These are phyloP conservation scores for Umbilicaria muhlenbergii DNA, from an alignment of 495 filamentous ascomycete species.

Conservation along the genomic window DNA sequence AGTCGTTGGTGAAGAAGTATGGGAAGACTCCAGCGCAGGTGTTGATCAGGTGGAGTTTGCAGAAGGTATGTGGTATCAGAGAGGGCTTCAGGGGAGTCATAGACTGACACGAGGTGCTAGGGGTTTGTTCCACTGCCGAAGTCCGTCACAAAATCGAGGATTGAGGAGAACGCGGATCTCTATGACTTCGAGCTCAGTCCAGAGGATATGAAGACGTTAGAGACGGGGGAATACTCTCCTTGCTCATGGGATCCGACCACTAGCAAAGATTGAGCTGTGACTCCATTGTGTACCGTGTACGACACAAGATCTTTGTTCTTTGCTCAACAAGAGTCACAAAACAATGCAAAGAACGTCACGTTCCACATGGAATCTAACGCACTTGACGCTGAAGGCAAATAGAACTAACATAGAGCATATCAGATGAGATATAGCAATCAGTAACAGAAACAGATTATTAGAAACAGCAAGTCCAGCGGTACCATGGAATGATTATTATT, in stretches of 20 bases:
- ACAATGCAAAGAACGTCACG: too few species aligned
- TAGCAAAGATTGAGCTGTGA: slow-evolving; percentile 23
- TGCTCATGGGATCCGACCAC: slow-evolving; percentile 48
- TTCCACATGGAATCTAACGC: too few species aligned
- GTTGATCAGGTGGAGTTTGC: slow-evolving; percentile 72
- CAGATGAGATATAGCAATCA: too few species aligned
- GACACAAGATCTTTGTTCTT: too few species aligned
- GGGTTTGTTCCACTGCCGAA: slow-evolving; percentile 64
- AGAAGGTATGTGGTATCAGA: slow-evolving; percentile 36
- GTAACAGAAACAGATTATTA: too few species aligned
- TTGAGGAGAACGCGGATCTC: slow-evolving; percentile 60
- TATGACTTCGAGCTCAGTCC: slow-evolving; percentile 66
- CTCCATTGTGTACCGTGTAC: neutral
- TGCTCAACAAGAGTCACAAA: too few species aligned
- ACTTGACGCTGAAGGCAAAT: too few species aligned
- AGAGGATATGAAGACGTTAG: slow-evolving; percentile 39
- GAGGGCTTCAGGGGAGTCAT: neutral
- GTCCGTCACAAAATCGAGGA: slow-evolving; percentile 47
- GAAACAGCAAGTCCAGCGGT: too few species aligned
- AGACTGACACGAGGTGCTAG: slow-evolving; percentile 10
- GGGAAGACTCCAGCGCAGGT: slow-evolving; percentile 64
- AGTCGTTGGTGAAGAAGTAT: slow-evolving; percentile 48
- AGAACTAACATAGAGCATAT: too few species aligned
- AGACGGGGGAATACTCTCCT: slow-evolving; percentile 42
- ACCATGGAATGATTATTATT: too few species aligned